Conservation (phyloP, 208 protist species). For the Wallacemonas sp. region DNA sequence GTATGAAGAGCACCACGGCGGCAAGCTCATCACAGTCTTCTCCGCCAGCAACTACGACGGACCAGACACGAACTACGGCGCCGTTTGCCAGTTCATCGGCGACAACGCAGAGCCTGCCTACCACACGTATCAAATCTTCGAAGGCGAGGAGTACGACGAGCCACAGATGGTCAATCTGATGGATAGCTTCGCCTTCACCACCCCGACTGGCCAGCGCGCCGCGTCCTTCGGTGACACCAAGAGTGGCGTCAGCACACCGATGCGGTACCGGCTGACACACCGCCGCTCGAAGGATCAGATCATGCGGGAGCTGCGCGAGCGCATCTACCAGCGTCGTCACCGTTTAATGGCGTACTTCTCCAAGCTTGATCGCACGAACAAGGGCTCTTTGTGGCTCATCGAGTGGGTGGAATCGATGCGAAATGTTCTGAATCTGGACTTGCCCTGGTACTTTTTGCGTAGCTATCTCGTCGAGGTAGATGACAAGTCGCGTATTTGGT, state of each 20-base stretch:
- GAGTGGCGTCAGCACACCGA: conserved; percentile 8
- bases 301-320: conserved; percentile 79
- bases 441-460: conserved; percentile 90
- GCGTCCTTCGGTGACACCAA: conserved; percentile 29
- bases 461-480: conserved; percentile 80
- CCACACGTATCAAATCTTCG: conserved; percentile 78
- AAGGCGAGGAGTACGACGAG: conserved; percentile 68
- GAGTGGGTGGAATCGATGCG: conserved; percentile 90
- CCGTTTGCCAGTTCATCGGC: conserved; percentile 72
- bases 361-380: conserved; percentile 88
- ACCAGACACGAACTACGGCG: conserved; percentile 83
- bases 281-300: conserved; percentile 82
- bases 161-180: conserved; percentile 49
- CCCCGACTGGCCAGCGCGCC: conserved; percentile 21
- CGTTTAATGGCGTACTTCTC: conserved; percentile 86
- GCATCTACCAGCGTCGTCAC: conserved; percentile 81
- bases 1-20: conserved; percentile 94
- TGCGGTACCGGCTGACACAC: conserved; percentile 26
- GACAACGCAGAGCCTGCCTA: conserved; percentile 70
- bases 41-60: conserved; percentile 98
- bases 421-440: conserved; percentile 80
- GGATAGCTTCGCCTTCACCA: conserved; percentile 48
- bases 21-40: conserved; percentile 96
- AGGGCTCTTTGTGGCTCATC: conserved; percentile 89
- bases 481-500: conserved; percentile 66